These are phyloP conservation scores for Epichloe bromicola DNA, from an alignment of 2,329 filamentous ascomycete genomes.

Conservation along the genomic window DNA sequence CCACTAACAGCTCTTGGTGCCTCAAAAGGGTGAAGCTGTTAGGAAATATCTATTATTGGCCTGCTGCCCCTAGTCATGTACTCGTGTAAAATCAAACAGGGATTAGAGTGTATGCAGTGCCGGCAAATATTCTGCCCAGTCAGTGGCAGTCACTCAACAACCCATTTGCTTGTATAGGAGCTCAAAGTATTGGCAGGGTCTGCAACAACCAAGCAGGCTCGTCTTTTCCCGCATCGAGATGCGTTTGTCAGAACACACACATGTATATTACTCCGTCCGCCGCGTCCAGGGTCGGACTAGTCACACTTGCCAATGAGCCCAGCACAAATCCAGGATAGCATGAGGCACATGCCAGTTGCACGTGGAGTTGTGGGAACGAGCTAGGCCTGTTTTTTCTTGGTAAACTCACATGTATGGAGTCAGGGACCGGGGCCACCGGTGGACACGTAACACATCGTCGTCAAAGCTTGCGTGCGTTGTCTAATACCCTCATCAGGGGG, in stretches of 20 bases:
- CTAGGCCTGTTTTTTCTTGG: neutral
- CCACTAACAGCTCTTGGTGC: too few species aligned
- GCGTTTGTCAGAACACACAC: neutral
- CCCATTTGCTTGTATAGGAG: neutral
- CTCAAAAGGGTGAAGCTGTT: too few species aligned
- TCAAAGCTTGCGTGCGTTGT: neutral
- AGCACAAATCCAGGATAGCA: neutral
- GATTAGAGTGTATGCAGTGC: too few species aligned
- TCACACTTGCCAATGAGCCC: neutral
- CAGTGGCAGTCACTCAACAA: neutral
- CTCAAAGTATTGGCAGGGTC: neutral
- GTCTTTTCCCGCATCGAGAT: neutral
- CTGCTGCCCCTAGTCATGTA: too few species aligned
- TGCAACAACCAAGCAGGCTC: neutral
- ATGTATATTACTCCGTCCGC: neutral
- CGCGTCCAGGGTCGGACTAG: neutral
- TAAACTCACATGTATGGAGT: neutral
- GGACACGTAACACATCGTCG: neutral
- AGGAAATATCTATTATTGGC: too few species aligned
- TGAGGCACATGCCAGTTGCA: conserved; percentile 1
- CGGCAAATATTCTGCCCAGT: neutral
- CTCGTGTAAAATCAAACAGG: too few species aligned
- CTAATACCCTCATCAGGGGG: neutral
- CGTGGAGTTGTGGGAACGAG: conserved; percentile 1
- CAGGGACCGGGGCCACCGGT: conserved; percentile 1